Conservation (phyloP, 441 rosid species). For the Lepidium campestre region DNA sequence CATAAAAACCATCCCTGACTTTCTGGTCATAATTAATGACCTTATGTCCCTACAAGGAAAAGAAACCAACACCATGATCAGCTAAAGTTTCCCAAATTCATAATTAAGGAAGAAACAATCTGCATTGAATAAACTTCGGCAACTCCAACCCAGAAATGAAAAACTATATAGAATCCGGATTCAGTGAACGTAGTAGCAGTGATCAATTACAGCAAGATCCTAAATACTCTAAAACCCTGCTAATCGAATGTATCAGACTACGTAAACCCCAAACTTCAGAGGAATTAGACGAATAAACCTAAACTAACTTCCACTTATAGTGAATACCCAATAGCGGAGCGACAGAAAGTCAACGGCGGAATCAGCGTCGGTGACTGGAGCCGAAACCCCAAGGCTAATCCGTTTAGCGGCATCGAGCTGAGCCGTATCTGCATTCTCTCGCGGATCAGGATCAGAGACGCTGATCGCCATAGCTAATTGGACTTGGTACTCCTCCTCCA, state of each 20-base stretch:
- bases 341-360: conserved; percentile 63
- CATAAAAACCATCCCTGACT: conserved; percentile 91
- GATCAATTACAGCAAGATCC: conserved; percentile 1
- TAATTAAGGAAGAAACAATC: background rate
- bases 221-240: conserved; percentile 4
- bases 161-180: background rate
- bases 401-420: conserved; percentile 95
- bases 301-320: background rate
- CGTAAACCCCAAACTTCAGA: background rate
- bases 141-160: background rate
- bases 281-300: background rate
- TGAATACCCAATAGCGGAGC: conserved; percentile 77
- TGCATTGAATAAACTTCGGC: background rate
- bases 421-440: conserved; percentile 74
- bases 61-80: background rate
- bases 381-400: conserved; percentile 75
- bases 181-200: background rate
- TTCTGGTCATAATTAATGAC: conserved; percentile 80
- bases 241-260: background rate
- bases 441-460: conserved; percentile 66
- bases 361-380: conserved; percentile 42
- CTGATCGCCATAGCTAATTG: conserved; percentile 92
- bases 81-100: conserved; percentile 1
- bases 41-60: conserved; percentile 75
- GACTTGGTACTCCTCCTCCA: conserved; percentile 93